Percentiles rank a stretch among this genome's conserved stretches.
Evolutionary conservation across 768 basidiomycete species (phyloP).

Genomic region (Sporobolomyces pararoseus): DNA sequence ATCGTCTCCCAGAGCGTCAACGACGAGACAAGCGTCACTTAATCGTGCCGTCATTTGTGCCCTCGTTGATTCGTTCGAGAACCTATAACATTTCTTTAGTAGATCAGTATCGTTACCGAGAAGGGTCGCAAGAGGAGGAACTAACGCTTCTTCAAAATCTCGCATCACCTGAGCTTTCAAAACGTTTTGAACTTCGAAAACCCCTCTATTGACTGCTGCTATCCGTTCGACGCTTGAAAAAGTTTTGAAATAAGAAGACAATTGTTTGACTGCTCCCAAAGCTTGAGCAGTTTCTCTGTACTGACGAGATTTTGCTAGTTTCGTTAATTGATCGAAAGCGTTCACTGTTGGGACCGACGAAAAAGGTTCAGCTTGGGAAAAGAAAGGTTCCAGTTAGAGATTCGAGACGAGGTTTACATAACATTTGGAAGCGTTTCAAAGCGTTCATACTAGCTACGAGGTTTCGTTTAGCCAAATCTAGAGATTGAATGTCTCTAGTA

Average conservation of each 20-base stretch:
- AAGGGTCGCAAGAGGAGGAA: background rate
- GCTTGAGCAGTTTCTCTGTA: conserved; percentile 82
- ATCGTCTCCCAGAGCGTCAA: conserved; percentile 82
- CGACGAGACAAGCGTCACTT: conserved; percentile 76
- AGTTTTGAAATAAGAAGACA: conserved; percentile 72
- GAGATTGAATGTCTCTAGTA: conserved; percentile 89
- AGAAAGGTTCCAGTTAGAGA: too few species aligned
- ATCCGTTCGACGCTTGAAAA: conserved; percentile 74
- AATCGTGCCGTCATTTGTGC: conserved; percentile 46
- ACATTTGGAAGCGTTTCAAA: conserved; percentile 85
- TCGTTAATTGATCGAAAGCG: conserved; percentile 44
- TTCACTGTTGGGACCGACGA: conserved; percentile 26
- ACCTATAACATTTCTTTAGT: background rate
- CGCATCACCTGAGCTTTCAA: conserved; percentile 74
- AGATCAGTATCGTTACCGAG: background rate
- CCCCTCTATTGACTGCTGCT: conserved; percentile 68
- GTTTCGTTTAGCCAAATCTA: conserved; percentile 91
- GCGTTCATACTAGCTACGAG: conserved; percentile 83
- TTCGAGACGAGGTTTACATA: conserved; percentile 58
- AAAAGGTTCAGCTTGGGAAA: background rate
- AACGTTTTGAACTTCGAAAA: conserved; percentile 76
- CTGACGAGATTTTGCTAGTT: conserved; percentile 34
- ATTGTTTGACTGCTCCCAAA: conserved; percentile 83
- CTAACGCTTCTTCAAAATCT: conserved; percentile 67
- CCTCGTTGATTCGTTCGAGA: conserved; percentile 30